Evolutionary conservation across 225 moss, liverwort and hornwort genomes (phyloP).

Genomic region (Bryoerythrophyllum caledonicum): DNA sequence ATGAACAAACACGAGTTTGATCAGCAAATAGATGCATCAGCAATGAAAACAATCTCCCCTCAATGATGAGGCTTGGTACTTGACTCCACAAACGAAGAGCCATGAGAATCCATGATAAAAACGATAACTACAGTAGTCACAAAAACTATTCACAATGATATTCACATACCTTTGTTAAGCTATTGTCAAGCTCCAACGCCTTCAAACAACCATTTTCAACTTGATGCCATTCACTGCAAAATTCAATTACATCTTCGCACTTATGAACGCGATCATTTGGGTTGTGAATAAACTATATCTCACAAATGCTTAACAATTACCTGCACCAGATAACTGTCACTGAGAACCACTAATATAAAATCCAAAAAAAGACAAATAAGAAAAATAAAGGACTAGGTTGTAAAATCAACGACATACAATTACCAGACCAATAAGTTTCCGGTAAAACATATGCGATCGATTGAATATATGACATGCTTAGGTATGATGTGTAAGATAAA

Average conservation of each 20-base stretch:
- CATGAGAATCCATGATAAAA: constrained; percentile 1
- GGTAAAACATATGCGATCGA: not conserved
- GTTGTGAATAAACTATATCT: not conserved
- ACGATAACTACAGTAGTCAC: not conserved
- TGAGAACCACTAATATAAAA: not conserved
- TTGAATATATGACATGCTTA: not conserved
- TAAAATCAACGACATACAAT: constrained; percentile 3
- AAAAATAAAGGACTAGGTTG: not conserved
- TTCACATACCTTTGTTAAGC: constrained; percentile 73
- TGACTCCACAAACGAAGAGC: not conserved
- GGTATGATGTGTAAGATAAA: not conserved
- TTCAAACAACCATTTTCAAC: constrained; percentile 90
- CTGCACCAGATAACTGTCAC: not conserved
- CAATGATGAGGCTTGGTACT: constrained; percentile 8
- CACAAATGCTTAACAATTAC: constrained; percentile 15
- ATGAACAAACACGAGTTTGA: constrained; percentile 11
- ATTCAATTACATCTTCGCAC: constrained; percentile 14
- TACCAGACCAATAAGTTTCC: constrained; percentile 1
- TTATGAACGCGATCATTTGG: constrained; percentile 5
- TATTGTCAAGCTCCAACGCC: constrained; percentile 86
- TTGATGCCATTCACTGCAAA: constrained; percentile 83
- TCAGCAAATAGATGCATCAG: constrained; percentile 16
- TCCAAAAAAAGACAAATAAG: not conserved
- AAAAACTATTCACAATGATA: not conserved
- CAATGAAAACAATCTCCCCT: not conserved